Evolutionary conservation across 495 filamentous ascomycete species (phyloP).

Genomic region (Recurvomyces mirabilis): DNA sequence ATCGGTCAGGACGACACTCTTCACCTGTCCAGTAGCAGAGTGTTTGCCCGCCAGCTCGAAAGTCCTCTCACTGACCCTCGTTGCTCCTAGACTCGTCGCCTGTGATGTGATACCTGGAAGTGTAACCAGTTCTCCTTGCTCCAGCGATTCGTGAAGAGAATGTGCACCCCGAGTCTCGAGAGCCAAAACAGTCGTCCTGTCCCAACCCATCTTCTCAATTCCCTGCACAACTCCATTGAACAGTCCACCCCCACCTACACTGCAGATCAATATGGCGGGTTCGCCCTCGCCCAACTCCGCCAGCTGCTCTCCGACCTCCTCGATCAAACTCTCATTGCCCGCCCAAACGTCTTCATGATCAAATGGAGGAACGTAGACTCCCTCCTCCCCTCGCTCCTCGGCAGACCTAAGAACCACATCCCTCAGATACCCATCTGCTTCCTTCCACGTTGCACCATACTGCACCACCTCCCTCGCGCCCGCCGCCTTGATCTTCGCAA

Average conservation of each 20-base stretch:
- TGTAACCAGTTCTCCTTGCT: slow-evolving; percentile 40
- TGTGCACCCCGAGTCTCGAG: slow-evolving; percentile 78
- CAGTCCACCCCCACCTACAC: slow-evolving; percentile 81
- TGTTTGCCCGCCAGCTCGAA: slow-evolving; percentile 46
- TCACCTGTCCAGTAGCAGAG: slow-evolving; percentile 40
- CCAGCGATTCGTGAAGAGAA: slow-evolving; percentile 50
- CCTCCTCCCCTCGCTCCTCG: slow-evolving; percentile 28
- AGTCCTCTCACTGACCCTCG: slow-evolving; percentile 57
- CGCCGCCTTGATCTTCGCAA: slow-evolving; percentile 55
- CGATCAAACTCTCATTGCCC: slow-evolving; percentile 60
- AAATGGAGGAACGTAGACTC: slow-evolving; percentile 86
- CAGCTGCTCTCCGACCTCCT: slow-evolving; percentile 58
- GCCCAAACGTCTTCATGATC: slow-evolving; percentile 79
- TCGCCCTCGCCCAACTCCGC: slow-evolving; percentile 19
- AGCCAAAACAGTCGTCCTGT: slow-evolving; percentile 53
- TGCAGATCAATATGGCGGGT: slow-evolving; percentile 65
- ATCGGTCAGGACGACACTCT: slow-evolving; percentile 62
- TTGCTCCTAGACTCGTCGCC: slow-evolving; percentile 67
- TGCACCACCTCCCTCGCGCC: slow-evolving; percentile 64
- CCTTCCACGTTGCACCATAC: slow-evolving; percentile 58
- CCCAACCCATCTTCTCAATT: slow-evolving; percentile 37
- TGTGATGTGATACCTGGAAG: slow-evolving; percentile 68
- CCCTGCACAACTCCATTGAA: slow-evolving; percentile 70
- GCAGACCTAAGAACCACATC: slow-evolving; percentile 43
- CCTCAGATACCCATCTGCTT: slow-evolving; percentile 64